Evolutionary conservation across 345 rosid genomes (phyloP).

Genomic region (Salix viminalis): DNA sequence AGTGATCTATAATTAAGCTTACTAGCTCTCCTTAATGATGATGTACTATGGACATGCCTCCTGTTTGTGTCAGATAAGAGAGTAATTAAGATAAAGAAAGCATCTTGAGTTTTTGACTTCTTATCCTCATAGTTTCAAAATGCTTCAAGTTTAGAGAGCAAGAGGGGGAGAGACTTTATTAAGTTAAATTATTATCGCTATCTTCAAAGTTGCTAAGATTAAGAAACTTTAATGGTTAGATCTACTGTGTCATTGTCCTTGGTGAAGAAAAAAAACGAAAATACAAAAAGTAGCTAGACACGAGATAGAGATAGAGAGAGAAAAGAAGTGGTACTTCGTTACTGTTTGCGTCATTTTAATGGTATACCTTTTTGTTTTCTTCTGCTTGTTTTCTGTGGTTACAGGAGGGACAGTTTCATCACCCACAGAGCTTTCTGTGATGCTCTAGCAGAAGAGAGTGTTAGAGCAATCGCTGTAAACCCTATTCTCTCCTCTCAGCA

Average conservation of each 20-base stretch:
- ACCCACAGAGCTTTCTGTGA: conserved; percentile 70
- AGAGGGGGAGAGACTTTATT: neutral
- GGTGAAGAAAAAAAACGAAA: conserved; percentile 18
- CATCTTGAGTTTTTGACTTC: neutral
- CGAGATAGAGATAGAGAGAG: conserved; percentile 12
- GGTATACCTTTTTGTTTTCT: conserved; percentile 32
- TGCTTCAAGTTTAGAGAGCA: neutral
- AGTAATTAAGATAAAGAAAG: neutral
- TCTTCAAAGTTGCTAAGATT: conserved; percentile 4
- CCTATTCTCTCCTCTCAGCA: conserved; percentile 24
- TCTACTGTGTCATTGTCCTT: conserved; percentile 23
- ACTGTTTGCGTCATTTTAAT: conserved; percentile 22
- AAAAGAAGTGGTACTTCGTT: neutral
- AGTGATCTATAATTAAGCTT: neutral
- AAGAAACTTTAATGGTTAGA: conserved; percentile 18
- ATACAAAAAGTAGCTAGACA: conserved; percentile 26
- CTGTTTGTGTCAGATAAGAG: neutral
- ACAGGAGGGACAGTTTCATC: conserved; percentile 66
- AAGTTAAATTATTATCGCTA: neutral
- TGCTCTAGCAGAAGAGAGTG: conserved; percentile 46
- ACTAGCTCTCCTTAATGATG: neutral
- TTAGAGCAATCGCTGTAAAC: conserved; percentile 26
- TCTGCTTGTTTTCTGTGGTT: conserved; percentile 16
- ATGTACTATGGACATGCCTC: neutral
- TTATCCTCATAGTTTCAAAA: neutral